Evolutionary conservation across 2,329 filamentous ascomycete genomes (phyloP), one percentile per base, ranked within the genome.

Genomic region (Pleomassaria siparia): DNA sequence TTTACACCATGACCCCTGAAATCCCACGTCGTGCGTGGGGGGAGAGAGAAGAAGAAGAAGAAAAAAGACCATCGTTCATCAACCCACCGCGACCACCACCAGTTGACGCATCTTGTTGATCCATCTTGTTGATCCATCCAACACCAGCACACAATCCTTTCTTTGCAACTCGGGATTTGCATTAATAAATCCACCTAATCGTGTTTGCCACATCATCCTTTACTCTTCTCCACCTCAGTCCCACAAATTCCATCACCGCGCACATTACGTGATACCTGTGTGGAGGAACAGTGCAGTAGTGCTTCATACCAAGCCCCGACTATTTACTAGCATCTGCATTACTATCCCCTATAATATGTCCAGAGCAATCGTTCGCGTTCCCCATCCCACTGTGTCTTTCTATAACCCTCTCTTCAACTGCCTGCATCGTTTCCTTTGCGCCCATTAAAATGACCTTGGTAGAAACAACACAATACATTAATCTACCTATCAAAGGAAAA

Each of bases 21-120:
- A n/a, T n/a, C 21, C 29, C 35, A 37, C 28, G 42, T 44, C 40
- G 43, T 39, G 35, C 29, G 44, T 47, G 46, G 46, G 46, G 49
- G 44, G 22, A 37, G 9, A n/a, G 9, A 32, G 9, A 32, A 32
- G 29, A n/a, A n/a, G n/a, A n/a, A n/a, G n/a, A n/a, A n/a, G n/a
- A n/a, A n/a, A n/a, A n/a, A n/a, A n/a, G n/a, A n/a, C n/a, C n/a
- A n/a, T n/a, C n/a, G n/a, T n/a, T n/a, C n/a, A n/a, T n/a, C n/a
- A n/a, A n/a, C n/a, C n/a, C n/a, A n/a, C n/a, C n/a, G n/a, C n/a
- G n/a, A n/a, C n/a, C n/a, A n/a, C n/a, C n/a, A n/a, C n/a, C n/a
- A n/a, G n/a, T n/a, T n/a, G n/a, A n/a, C n/a, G n/a, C n/a, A n/a
- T n/a, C n/a, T n/a, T n/a, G n/a, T n/a, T n/a, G n/a, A n/a, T n/a